Conservation (phyloP, 495 filamentous ascomycete genomes). For the Aspergillus affinis region DNA sequence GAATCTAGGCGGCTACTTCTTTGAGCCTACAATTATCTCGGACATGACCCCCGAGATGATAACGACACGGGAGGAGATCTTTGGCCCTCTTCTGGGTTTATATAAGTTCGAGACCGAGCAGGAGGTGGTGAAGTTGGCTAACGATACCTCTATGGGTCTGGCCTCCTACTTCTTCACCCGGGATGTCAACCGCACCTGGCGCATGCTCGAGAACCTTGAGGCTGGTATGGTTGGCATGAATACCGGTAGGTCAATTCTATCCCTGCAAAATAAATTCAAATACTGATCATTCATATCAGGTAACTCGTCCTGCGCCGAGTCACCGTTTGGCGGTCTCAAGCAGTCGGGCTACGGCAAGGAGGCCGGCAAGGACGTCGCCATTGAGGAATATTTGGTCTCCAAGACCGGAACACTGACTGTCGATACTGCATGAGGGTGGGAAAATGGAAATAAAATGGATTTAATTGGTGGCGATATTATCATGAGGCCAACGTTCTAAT, state of each 20-base stretch:
- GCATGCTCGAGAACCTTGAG: slow-evolving; percentile 51
- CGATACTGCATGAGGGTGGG: neutral
- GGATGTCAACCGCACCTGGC: slow-evolving; percentile 43
- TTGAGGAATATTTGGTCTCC: slow-evolving; percentile 13
- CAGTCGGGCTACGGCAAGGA: slow-evolving; percentile 13
- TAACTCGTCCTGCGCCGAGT: slow-evolving; percentile 10
- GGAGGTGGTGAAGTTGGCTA: slow-evolving; percentile 50
- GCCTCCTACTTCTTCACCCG: slow-evolving; percentile 51
- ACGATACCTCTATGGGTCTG: slow-evolving; percentile 48
- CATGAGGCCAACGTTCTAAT: too few relatives aligned
- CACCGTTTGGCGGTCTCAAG: slow-evolving; percentile 31
- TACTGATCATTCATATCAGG: neutral
- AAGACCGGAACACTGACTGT: slow-evolving; percentile 9
- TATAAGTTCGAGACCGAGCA: slow-evolving; percentile 51
- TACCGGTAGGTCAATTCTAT: slow-evolving; percentile 5
- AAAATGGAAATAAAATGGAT: too few relatives aligned
- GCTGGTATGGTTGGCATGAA: slow-evolving; percentile 57
- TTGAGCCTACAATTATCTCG: slow-evolving; percentile 49
- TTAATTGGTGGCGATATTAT: too few relatives aligned
- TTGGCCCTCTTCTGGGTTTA: slow-evolving; percentile 54
- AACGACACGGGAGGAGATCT: slow-evolving; percentile 56
- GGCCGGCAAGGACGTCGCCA: neutral
- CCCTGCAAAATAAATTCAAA: neutral
- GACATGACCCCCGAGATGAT: slow-evolving; percentile 47
- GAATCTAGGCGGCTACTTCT: slow-evolving; percentile 51